Conservation (phyloP, 1,284 basidiomycete species). For the Moniliella sp. region DNA sequence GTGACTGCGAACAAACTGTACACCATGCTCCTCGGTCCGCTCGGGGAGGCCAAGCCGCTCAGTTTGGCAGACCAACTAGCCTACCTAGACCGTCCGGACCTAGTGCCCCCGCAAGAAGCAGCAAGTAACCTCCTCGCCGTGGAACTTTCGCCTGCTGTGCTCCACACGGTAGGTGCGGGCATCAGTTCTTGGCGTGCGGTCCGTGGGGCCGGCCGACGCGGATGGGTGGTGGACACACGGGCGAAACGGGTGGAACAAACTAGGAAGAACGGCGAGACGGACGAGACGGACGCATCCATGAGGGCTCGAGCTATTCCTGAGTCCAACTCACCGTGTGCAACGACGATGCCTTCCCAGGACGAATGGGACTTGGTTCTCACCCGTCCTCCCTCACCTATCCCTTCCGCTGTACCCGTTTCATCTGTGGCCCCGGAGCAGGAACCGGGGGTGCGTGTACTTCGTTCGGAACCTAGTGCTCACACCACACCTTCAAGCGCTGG, state of each 20-base stretch:
- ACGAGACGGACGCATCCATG: slow-evolving; percentile 1
- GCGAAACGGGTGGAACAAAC: slow-evolving; percentile 1
- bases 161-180: slow-evolving; percentile 52
- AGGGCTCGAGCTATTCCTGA: not conserved
- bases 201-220: slow-evolving; percentile 68
- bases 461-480: slow-evolving; percentile 46
- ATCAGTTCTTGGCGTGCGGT: slow-evolving; percentile 67
- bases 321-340: not conserved
- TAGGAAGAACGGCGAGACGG: not conserved
- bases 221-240: slow-evolving; percentile 67
- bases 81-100: slow-evolving; percentile 42
- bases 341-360: not conserved
- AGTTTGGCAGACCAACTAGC: slow-evolving; percentile 39
- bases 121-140: slow-evolving; percentile 60
- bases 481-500: slow-evolving; percentile 48
- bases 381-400: not conserved
- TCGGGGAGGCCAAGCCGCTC: slow-evolving; percentile 30
- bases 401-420: not conserved
- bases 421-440: not conserved
- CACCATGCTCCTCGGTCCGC: slow-evolving; percentile 37
- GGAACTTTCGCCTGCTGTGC: slow-evolving; percentile 56
- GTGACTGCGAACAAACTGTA: not conserved
- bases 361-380: not conserved
- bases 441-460: slow-evolving; percentile 43
- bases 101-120: slow-evolving; percentile 12